phyloP scores from a whole-genome alignment of 2,329 filamentous ascomycete genomes.

The Periglandula ipomoeae region DNA sequence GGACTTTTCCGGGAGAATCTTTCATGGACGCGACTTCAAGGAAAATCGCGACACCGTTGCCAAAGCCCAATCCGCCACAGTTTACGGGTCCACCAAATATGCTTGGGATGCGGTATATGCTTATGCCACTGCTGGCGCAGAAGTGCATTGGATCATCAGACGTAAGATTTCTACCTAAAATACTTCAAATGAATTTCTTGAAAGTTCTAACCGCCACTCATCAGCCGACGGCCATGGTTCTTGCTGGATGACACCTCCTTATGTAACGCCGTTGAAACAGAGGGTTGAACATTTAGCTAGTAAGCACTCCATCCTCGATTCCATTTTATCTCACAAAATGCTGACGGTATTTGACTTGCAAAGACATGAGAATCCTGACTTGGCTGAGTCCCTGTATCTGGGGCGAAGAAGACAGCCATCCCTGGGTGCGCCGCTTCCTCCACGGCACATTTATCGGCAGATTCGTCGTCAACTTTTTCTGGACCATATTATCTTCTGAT shows the following conservation, averaged over 20 bases:
- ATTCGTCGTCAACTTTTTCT: conserved; percentile 46
- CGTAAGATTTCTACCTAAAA: no score
- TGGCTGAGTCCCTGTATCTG: conserved; percentile 71
- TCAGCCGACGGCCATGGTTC: conserved; percentile 46
- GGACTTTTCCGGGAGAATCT: conserved; percentile 35
- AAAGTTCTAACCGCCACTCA: no score
- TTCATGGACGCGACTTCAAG: conserved; percentile 39
- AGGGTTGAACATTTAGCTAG: conserved; percentile 60
- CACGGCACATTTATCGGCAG: conserved; percentile 50
- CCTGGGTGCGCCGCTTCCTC: conserved; percentile 42
- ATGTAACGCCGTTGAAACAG: conserved; percentile 57
- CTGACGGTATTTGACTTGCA: conserved; percentile 22
- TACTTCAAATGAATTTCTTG: no score
- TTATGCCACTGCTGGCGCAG: conserved; percentile 44
- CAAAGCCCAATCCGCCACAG: conserved; percentile 34
- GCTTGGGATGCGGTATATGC: conserved; percentile 58
- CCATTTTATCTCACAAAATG: conserved; percentile 23
- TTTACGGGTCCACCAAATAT: conserved; percentile 56
- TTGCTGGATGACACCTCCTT: conserved; percentile 47
- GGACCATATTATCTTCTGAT: conserved; percentile 47
- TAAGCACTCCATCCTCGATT: conserved; percentile 19
- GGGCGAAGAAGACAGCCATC: conserved; percentile 54
- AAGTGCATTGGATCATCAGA: conserved; percentile 53
- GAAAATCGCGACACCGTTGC: conserved; percentile 30
- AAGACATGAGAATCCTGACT: conserved; percentile 54